These are phyloP conservation scores for Teratosphaeria viscida DNA, from an alignment of 2,329 filamentous ascomycete genomes.

Conservation along the genomic window DNA sequence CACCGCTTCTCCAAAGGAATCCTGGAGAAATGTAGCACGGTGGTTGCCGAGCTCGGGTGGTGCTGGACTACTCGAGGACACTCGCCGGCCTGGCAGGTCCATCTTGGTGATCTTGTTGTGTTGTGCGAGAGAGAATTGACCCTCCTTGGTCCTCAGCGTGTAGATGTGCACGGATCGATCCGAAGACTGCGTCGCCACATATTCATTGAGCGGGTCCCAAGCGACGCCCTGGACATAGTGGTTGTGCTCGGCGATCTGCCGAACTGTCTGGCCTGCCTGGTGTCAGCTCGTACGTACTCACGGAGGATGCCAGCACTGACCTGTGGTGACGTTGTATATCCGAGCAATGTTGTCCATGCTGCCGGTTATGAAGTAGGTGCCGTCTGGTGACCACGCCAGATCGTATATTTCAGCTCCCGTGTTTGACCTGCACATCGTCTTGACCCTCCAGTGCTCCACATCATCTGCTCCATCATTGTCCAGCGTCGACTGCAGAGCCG, in stretches of 20 bases:
- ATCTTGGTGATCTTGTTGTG: constrained; percentile 78
- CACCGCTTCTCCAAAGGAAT: constrained; percentile 46
- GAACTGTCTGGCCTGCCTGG: constrained; percentile 53
- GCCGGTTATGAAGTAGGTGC: constrained; percentile 88
- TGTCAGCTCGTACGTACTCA: constrained; percentile 7
- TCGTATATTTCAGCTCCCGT: constrained; percentile 91
- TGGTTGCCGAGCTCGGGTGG: constrained; percentile 60
- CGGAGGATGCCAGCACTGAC: constrained; percentile 37
- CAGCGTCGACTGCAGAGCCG: constrained; percentile 52
- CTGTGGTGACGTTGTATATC: constrained; percentile 90
- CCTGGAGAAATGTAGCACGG: constrained; percentile 51
- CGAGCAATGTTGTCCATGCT: constrained; percentile 98
- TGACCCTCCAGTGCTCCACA: constrained; percentile 92
- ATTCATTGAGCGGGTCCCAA: constrained; percentile 97
- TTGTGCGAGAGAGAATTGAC: constrained; percentile 74
- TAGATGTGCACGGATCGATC: constrained; percentile 98
- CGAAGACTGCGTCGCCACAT: constrained; percentile 94
- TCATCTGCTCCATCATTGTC: constrained; percentile 77
- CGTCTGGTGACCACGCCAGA: constrained; percentile 97
- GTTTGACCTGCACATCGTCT: constrained; percentile 93
- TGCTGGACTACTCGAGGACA: constrained; percentile 85
- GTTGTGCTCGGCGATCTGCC: constrained; percentile 93
- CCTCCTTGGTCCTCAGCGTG: constrained; percentile 89
- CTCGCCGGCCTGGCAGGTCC: constrained; percentile 77
- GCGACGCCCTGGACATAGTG: constrained; percentile 98